Percentiles rank a stretch among this genome's conserved stretches.
Evolutionary conservation across 495 filamentous ascomycete species (phyloP).

Genomic region (Hyaloscypha bicolor): DNA sequence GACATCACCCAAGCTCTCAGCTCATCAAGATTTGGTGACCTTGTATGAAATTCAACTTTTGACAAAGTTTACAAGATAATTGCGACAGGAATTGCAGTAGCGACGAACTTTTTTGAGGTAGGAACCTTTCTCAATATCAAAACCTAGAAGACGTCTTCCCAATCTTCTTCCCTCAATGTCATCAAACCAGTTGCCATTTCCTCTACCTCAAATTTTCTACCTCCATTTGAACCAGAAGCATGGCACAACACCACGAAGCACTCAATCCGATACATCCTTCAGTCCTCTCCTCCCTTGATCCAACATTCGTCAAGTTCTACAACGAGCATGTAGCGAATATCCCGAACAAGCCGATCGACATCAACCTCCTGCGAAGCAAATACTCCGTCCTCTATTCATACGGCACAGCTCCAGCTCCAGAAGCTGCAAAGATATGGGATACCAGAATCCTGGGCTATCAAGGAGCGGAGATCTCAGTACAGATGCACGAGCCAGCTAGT

Average conservation of each 20-base stretch:
- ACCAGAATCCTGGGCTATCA: conserved; percentile 1
- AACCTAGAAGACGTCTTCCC: too few species aligned
- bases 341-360: conserved; percentile 11
- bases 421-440: conserved; percentile 8
- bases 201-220: background rate
- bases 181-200: background rate
- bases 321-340: conserved; percentile 10
- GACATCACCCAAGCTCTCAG: too few species aligned
- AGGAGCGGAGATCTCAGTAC: conserved; percentile 6
- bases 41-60: too few species aligned
- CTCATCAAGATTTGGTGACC: too few species aligned
- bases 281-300: conserved; percentile 7
- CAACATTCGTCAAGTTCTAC: conserved; percentile 7
- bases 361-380: conserved; percentile 3
- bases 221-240: conserved; percentile 5
- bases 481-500: conserved; percentile 16
- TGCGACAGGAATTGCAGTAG: too few species aligned
- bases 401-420: conserved; percentile 6
- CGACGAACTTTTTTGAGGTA: too few species aligned
- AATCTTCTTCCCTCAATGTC: too few species aligned
- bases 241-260: conserved; percentile 13
- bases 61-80: too few species aligned
- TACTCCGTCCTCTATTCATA: conserved; percentile 16
- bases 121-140: too few species aligned
- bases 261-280: conserved; percentile 10